Conservation (phyloP, 2,329 filamentous ascomycete genomes). For the Ophiocordyceps camponoti-leonardi region DNA sequence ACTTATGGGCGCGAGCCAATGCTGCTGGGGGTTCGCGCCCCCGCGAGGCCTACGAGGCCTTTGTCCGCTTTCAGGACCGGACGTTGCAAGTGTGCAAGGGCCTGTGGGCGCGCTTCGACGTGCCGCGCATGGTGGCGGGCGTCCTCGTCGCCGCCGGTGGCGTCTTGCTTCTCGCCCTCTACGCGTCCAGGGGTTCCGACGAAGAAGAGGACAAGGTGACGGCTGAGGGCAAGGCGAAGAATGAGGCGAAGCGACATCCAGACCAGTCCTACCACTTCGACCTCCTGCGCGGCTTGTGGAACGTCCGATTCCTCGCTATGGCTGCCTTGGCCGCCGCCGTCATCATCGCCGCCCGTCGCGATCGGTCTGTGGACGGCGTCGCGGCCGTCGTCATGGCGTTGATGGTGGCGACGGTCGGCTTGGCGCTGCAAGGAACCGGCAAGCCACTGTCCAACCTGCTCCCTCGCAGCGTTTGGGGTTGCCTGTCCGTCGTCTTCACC, state of each 20-base stretch:
- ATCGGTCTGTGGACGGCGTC: conserved; percentile 15
- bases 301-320: conserved; percentile 14
- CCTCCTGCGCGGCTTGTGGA: conserved; percentile 18
- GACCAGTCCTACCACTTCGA: conserved; percentile 16
- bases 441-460: conserved; percentile 34
- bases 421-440: conserved; percentile 23
- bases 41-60: conserved; percentile 35
- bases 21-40: conserved; percentile 20
- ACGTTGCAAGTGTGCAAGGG: conserved; percentile 65
- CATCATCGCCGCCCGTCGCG: conserved; percentile 13
- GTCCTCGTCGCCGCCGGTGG: conserved; percentile 53
- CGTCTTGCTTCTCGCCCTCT: conserved; percentile 53
- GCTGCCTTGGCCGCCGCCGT: conserved; percentile 10
- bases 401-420: conserved; percentile 22
- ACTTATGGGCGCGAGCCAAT: conserved; percentile 31
- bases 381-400: conserved; percentile 21
- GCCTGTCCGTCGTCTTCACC: conserved; percentile 65
- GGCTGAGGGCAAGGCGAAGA: conserved; percentile 41
- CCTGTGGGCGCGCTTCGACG: conserved; percentile 85
- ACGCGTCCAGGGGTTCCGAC: conserved; percentile 43
- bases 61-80: conserved; percentile 57
- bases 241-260: conserved; percentile 21
- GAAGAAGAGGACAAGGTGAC: conserved; percentile 34
- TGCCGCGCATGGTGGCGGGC: conserved; percentile 70
- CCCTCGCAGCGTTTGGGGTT: conserved; percentile 74